Evolutionary conservation across 2,329 filamentous ascomycete genomes (phyloP).

Genomic region (Talaromyces piceae): DNA sequence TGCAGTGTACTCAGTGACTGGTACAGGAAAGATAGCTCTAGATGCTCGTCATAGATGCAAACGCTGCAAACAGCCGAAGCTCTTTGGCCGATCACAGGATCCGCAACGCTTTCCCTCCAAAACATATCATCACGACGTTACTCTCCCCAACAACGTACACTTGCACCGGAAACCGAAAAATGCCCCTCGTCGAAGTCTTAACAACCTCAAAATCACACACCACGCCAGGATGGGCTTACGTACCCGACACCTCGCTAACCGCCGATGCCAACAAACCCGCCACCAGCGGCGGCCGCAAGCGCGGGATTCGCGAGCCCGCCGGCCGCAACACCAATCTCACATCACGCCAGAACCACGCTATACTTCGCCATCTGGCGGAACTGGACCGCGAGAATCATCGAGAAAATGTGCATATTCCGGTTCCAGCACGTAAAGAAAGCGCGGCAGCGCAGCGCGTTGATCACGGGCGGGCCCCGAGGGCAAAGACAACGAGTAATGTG

Average conservation of each 20-base stretch:
- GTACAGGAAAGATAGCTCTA: neutral
- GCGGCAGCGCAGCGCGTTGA: slow-evolving; percentile 27
- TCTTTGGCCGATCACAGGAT: neutral
- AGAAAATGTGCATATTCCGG: slow-evolving; percentile 59
- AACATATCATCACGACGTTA: neutral
- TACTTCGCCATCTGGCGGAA: slow-evolving; percentile 72
- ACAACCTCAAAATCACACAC: slow-evolving; percentile 60
- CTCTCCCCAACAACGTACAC: neutral
- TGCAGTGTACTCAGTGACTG: neutral
- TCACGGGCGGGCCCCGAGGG: slow-evolving; percentile 20
- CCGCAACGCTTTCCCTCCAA: neutral
- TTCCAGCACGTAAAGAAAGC: slow-evolving; percentile 51
- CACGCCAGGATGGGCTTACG: slow-evolving; percentile 87
- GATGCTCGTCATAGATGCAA: slow-evolving; percentile 1
- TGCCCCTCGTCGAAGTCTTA: slow-evolving; percentile 74
- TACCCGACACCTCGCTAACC: slow-evolving; percentile 64
- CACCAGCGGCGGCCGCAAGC: slow-evolving; percentile 55
- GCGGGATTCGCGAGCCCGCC: slow-evolving; percentile 55
- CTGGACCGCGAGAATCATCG: slow-evolving; percentile 72
- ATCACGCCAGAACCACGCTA: slow-evolving; percentile 74
- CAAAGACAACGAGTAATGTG: slow-evolving; percentile 41
- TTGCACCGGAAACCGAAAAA: slow-evolving; percentile 18
- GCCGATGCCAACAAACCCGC: slow-evolving; percentile 48
- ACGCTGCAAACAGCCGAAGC: slow-evolving; percentile 3
- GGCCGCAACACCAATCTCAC: slow-evolving; percentile 56